Conservation (phyloP, 2,329 filamentous ascomycete species). For the Epichloe aotearoae region DNA sequence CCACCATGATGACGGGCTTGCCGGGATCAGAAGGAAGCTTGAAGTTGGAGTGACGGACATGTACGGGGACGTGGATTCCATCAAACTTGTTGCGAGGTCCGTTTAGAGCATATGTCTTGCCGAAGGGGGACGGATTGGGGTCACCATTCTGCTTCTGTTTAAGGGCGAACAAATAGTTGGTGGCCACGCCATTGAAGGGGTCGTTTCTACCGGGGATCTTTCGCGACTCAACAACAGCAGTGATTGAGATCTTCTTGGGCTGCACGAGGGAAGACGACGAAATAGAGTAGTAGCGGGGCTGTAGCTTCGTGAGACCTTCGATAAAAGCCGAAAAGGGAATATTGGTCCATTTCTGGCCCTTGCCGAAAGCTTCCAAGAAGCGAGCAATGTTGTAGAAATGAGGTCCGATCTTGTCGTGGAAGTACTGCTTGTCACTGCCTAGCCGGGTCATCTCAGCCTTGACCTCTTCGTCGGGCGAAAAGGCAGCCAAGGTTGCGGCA, state of each 20-base stretch:
- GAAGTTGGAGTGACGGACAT: conserved; percentile 97
- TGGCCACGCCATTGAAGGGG: conserved; percentile 81
- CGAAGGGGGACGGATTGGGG: conserved; percentile 65
- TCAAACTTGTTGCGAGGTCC: conserved; percentile 96
- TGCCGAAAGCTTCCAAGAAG: conserved; percentile 59
- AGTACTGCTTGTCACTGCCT: conserved; percentile 89
- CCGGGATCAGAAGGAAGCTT: conserved; percentile 91
- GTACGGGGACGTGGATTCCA: conserved; percentile 85
- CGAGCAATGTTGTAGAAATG: conserved; percentile 85
- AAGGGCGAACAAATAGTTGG: conserved; percentile 88
- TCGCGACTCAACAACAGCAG: conserved; percentile 82
- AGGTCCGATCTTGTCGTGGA: conserved; percentile 70
- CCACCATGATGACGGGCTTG: conserved; percentile 91
- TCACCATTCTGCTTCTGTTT: conserved; percentile 96
- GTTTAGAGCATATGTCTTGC: conserved; percentile 71
- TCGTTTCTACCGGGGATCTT: conserved; percentile 66
- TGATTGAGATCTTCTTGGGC: conserved; percentile 89
- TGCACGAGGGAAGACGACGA: conserved; percentile 92
- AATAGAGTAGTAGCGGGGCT: conserved; percentile 98
- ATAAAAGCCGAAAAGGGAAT: conserved; percentile 92
- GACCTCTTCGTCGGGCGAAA: conserved; percentile 70
- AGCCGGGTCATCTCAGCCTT: conserved; percentile 84
- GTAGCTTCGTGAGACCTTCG: conserved; percentile 85
- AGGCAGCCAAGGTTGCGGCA: conserved; percentile 71
- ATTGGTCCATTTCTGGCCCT: conserved; percentile 63